phyloP scores from a whole-genome alignment of 179 eudicot genomes.

The Beta corolliflora region DNA sequence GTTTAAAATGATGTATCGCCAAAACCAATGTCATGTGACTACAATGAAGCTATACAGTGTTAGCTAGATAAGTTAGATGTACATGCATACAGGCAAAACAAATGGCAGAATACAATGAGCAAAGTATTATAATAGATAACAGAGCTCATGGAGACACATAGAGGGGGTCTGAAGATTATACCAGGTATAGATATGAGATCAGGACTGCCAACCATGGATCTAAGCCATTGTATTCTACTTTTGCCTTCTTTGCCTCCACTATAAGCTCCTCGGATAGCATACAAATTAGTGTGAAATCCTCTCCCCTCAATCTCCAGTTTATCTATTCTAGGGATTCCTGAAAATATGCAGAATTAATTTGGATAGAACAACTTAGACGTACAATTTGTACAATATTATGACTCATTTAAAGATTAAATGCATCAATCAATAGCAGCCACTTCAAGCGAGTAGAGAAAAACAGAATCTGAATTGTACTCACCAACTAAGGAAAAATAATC shows the following conservation, averaged over 20 bases:
- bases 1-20: background rate
- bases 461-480: background rate
- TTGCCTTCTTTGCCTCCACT: conserved; percentile 97
- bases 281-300: conserved; percentile 96
- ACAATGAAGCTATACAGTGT: background rate
- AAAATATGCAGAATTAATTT: conserved; percentile 11
- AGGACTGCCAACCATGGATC: conserved; percentile 99
- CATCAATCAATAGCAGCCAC: background rate
- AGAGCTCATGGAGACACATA: background rate
- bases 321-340: conserved; percentile 82
- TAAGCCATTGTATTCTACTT: conserved; percentile 97
- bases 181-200: conserved; percentile 97
- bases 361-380: conserved; percentile 2
- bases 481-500: background rate
- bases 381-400: background rate
- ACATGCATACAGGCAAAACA: background rate
- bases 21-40: background rate
- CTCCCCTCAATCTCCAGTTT: conserved; percentile 97
- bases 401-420: conserved; percentile 1
- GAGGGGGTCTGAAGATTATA: conserved; percentile 30
- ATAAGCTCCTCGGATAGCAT: conserved; percentile 83
- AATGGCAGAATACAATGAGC: background rate
- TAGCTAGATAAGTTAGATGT: background rate
- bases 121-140: background rate
- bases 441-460: background rate